Evolutionary conservation across 75 land plant genomes (phyloP), one percentile per base, ranked within the genome.

Genomic region (Cunninghamia lanceolata): DNA sequence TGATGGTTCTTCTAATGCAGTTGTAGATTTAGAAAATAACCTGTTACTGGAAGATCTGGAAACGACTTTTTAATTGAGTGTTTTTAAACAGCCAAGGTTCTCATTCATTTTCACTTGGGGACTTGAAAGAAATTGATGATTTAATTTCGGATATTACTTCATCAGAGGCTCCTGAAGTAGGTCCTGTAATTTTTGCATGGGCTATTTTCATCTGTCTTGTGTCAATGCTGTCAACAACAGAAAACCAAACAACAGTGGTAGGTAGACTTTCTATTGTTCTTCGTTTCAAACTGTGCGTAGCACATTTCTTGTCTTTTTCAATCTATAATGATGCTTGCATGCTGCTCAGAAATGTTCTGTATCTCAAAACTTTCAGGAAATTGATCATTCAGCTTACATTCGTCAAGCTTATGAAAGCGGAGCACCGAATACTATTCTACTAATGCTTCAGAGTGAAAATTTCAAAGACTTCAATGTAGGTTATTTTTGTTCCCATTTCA

Each of bases 131-230:
- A 89, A 91, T 98, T 88, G 99, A 98, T 90, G 74, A 89, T 25
- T 25, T 89, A 25, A 83, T 98, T 21, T 90, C 94, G 19, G 86
- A 85, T 77, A 89, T 96, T 34, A 92, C 91, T 88, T 86, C 85
- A 16, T 88, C 83, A 36, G 94, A 90, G 52, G 87, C 87, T 32
- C 83, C 83, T 81, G 99, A 95, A 89, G 91, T 92, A 78, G 94
- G 95, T 2, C 97, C 94, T 38, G 83, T 98, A 50, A 46, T 97
- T 30, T 91, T 98, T 85, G 87, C 95, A 53, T 98, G 99, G 99
- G 99, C 95, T 85, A 94, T 94, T 19, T 94, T 96, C 85, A 86
- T 93, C 40, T 95, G 95, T 83, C 91, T 98, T 42, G 82, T 94
- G 52, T 90, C 91, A 46, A 95, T 94, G 45, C 97, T 97, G 84